Conservation (phyloP, 2,329 filamentous ascomycete genomes). For the Calonectria crousiana region DNA sequence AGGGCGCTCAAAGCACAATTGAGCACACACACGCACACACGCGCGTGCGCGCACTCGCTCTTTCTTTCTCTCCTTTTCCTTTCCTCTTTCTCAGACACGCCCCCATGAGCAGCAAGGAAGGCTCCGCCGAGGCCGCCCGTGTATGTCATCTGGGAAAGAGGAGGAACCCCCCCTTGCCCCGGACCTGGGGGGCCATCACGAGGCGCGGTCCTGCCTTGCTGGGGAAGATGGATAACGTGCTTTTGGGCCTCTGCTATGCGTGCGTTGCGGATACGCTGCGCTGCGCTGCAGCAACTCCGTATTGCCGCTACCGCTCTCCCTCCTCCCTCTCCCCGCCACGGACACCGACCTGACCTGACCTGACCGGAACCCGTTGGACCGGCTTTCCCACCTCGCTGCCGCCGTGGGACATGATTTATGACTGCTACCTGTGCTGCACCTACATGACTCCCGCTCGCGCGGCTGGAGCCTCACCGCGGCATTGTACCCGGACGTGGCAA, state of each 20-base stretch:
- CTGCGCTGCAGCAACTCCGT: not conserved
- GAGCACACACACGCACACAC: not conserved
- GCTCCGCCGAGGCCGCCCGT: slow-evolving; percentile 41
- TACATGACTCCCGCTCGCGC: not conserved
- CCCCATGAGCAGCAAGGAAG: slow-evolving; percentile 24
- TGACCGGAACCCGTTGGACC: slow-evolving; percentile 28
- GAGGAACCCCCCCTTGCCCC: slow-evolving; percentile 13
- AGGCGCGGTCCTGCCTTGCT: slow-evolving; percentile 32
- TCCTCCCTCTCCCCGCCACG: not conserved
- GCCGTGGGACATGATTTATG: slow-evolving; percentile 7
- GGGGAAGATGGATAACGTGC: slow-evolving; percentile 18
- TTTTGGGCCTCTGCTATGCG: not conserved
- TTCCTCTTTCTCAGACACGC: slow-evolving; percentile 18
- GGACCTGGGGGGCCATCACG: slow-evolving; percentile 21
- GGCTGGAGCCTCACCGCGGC: not conserved
- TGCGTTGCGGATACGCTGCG: not conserved
- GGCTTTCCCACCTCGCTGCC: slow-evolving; percentile 14
- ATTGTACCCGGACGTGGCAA: not conserved
- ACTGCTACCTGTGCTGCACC: not conserved
- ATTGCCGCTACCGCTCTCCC: slow-evolving; percentile 6
- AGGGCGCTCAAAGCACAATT: not conserved
- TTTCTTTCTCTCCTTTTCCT: not conserved
- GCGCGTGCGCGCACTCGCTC: not conserved
- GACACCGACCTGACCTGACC: not conserved
- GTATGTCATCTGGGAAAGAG: slow-evolving; percentile 34